A percentile compares a stretch with the other conserved stretches of the same genome.
These are phyloP conservation scores for Sporothrix brasiliensis DNA, from an alignment of 2,329 filamentous ascomycete species.

Conservation along the genomic window DNA sequence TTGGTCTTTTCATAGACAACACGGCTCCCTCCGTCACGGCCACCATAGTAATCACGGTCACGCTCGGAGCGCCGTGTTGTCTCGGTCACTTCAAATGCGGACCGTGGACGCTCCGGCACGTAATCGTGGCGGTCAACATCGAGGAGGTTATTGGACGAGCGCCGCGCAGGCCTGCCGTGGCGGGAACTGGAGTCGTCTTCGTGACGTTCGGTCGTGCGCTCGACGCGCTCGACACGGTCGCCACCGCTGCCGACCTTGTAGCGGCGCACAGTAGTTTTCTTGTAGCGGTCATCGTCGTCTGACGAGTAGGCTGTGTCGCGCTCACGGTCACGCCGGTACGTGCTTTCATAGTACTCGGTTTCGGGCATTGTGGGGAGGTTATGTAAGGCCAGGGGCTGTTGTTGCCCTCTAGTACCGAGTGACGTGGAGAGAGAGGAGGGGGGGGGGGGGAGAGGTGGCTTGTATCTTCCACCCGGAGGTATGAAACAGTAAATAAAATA, in stretches of 20 bases:
- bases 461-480: not conserved
- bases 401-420: not conserved
- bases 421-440: no score
- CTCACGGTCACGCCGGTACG: slow-evolving; percentile 29
- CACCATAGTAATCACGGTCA: slow-evolving; percentile 35
- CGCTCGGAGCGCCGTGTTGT: slow-evolving; percentile 39
- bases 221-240: slow-evolving; percentile 47
- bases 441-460: no score
- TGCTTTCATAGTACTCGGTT: slow-evolving; percentile 33
- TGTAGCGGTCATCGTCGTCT: slow-evolving; percentile 48
- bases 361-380: slow-evolving; percentile 43
- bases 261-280: slow-evolving; percentile 54
- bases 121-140: slow-evolving; percentile 51
- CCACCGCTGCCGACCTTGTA: slow-evolving; percentile 55
- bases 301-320: slow-evolving; percentile 27
- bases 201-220: slow-evolving; percentile 42
- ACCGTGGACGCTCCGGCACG: slow-evolving; percentile 55
- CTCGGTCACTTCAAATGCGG: slow-evolving; percentile 50
- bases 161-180: slow-evolving; percentile 43
- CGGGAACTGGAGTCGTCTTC: slow-evolving; percentile 49
- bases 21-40: slow-evolving; percentile 37
- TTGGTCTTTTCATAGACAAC: slow-evolving; percentile 51
- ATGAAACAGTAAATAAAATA: not conserved
- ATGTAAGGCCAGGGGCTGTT: not conserved
- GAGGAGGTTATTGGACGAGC: slow-evolving; percentile 46